These are phyloP conservation scores for Ampelocalamus luodianensis DNA, from an alignment of 176 grass and related monocot genomes.

Conservation along the genomic window DNA sequence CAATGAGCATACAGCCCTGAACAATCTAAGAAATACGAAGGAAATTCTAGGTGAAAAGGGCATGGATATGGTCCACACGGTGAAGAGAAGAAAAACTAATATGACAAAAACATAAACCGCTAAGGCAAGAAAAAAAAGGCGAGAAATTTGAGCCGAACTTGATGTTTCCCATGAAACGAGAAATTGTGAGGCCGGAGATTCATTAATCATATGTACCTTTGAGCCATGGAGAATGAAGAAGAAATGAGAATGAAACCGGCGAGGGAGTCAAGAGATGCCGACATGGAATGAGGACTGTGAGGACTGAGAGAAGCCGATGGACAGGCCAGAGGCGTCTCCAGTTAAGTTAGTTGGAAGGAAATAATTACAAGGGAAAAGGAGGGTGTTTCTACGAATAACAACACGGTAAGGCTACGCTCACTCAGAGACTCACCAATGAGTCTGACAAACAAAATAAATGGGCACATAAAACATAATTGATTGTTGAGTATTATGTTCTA, in stretches of 20 bases:
- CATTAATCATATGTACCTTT: not conserved
- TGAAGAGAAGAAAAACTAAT: not conserved
- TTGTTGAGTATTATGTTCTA: too few relatives aligned
- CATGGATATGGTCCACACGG: not conserved
- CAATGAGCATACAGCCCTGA: not conserved
- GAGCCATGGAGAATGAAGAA: constrained; percentile 32
- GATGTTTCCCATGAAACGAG: not conserved
- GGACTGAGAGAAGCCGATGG: not conserved
- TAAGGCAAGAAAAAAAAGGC: constrained; percentile 1
- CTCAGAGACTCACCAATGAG: not conserved
- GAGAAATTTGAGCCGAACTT: not conserved
- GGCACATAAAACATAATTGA: too few relatives aligned
- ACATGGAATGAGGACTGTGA: constrained; percentile 27
- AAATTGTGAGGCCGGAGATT: not conserved
- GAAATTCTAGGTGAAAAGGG: not conserved
- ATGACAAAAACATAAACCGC: not conserved
- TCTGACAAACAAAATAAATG: not conserved
- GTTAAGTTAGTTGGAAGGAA: constrained; percentile 44
- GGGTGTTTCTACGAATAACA: not conserved
- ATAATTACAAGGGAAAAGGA: not conserved
- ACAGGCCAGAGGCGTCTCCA: not conserved
- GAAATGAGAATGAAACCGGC: constrained; percentile 11
- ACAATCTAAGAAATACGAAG: not conserved
- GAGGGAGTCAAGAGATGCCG: constrained; percentile 35
- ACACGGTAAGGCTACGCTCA: constrained; percentile 3